Base-by-base conservation (phyloP, 2,329 filamentous ascomycete genomes). In the Bipolaris victoriae region DNA sequence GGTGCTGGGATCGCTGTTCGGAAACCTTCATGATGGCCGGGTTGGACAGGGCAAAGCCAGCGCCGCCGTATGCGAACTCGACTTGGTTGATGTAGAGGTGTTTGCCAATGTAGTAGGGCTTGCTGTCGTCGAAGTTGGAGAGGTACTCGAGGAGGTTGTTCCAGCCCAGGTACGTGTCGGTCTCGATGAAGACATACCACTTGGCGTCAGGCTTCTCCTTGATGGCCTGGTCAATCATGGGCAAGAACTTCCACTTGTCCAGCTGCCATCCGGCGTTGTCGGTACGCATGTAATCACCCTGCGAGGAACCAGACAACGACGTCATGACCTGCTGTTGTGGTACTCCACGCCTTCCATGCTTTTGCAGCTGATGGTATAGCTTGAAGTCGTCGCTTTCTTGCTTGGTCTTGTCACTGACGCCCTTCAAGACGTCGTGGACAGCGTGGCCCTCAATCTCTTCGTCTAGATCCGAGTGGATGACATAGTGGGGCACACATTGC, bases 211-310 rank as follows among this genome's bases (percentile, higher is more conserved):
- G 73, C 58, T 71, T 72, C 47, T 73, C 51, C 16, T 69, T 58
- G 40, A 79, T 75, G 1, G 82, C 80, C 58, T 81, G 78, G 58
- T 83, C 80, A 6, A 83, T 79, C 75, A 85, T 80, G 5, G 83
- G 83, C 24, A 86, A 75, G 63, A 85, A 85, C 69, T 86, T 86
- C 82, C 82, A 86, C 65, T 85, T 85, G 63, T 86, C 83, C 33
- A 86, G 73, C 54, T 77, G 80, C 83, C 83, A 85, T 24, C 82
- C 83, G 7, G 62, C 59, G 20, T 74, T 74, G 11, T 71, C 69
- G 10, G 71, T 75, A 47, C 74, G 73, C 24, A 72, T 52, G 49
- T 75, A 74, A 47, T 75, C 74, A 29, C 73, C 74, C 40, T 74
- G 71, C 22, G 61, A 65, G 4, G 72, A 75, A 1, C 72, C 74